Base-by-base conservation (phyloP, 2,329 filamentous ascomycete genomes). In the Cladosporium phlei region DNA sequence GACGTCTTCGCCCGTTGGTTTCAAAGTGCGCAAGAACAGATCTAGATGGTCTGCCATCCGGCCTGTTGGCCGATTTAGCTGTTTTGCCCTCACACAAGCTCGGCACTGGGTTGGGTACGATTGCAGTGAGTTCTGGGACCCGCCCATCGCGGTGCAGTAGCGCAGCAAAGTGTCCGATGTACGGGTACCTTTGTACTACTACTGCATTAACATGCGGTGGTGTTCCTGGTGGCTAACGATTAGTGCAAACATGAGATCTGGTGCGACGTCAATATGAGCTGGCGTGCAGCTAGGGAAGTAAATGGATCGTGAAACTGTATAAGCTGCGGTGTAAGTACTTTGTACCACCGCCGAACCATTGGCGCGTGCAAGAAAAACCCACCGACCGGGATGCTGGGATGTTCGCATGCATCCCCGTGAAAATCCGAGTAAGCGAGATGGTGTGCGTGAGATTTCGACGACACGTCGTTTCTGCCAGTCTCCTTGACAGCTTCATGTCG, bases 371-470 rank as follows among this genome's bases (percentile, higher is more conserved):
- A n/a, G n/a, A n/a, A n/a, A n/a, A 43, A 21, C 22, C 42, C 42
- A 45, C 24, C 21, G 21, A 16, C 40, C 40, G 29, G 30, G 32
- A 14, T 17, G 17, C 16, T 32, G 32, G 24, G 20, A 16, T n/a
- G n/a, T n/a, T n/a, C n/a, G n/a, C 14, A 9, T 34, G 32, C n/a
- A 45, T 25, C 42, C 42, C 24, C 37, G 42, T 19, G 42, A 29
- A 22, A 25, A 45, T 45, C 39, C 42, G 24, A 45, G 12, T 12
- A 45, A 45, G 42, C 42, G 42, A 45, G 42, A 37, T 35, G 42
- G 22, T 22, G 32, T 29, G 42, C 32, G 42, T 32, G 32, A 24
- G n/a, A 35, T 11, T 19, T 22, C n/a, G 42, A 45, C 42, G 12
- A 45, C 42, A 22, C 25, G 11, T 14, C 24, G 17, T 27, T 10